Conservation (phyloP, 805 yeast genomes). For the Ogataea thermomethanolica region DNA sequence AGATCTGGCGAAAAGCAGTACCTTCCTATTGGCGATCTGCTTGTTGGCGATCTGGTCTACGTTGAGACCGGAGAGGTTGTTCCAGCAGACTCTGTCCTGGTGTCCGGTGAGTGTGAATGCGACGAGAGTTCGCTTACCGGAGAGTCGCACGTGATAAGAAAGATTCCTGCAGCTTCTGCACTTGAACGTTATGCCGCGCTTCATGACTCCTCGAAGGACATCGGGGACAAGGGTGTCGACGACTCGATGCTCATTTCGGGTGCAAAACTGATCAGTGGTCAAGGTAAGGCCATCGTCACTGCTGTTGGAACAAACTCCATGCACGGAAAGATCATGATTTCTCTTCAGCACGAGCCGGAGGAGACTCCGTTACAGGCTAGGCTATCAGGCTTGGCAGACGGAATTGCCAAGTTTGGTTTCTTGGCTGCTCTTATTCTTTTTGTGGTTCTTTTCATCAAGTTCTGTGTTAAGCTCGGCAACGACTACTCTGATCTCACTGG, state of each 20-base stretch:
- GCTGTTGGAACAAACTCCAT: slow-evolving; percentile 89
- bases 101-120: slow-evolving; percentile 74
- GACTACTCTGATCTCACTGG: slow-evolving; percentile 43
- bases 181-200: slow-evolving; percentile 29
- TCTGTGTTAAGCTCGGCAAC: slow-evolving; percentile 56
- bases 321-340: slow-evolving; percentile 87
- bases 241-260: slow-evolving; percentile 93
- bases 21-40: slow-evolving; percentile 67
- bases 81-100: slow-evolving; percentile 81
- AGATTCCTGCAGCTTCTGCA: slow-evolving; percentile 51
- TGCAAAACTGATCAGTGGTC: slow-evolving; percentile 79
- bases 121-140: slow-evolving; percentile 95
- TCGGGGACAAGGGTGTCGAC: slow-evolving; percentile 41
- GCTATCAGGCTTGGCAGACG: slow-evolving; percentile 79
- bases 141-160: slow-evolving; percentile 80
- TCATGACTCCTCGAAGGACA: slow-evolving; percentile 27
- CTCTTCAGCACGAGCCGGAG: slow-evolving; percentile 72
- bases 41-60: slow-evolving; percentile 81
- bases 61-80: slow-evolving; percentile 93
- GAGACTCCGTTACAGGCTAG: slow-evolving; percentile 87
- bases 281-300: slow-evolving; percentile 81
- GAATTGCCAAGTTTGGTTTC: slow-evolving; percentile 92
- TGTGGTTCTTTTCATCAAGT: slow-evolving; percentile 72
- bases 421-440: slow-evolving; percentile 81
- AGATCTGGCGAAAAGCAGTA: slow-evolving; percentile 67